phyloP scores from a whole-genome alignment of 2,329 filamentous ascomycete genomes.

The Hypoxylon sp. region DNA sequence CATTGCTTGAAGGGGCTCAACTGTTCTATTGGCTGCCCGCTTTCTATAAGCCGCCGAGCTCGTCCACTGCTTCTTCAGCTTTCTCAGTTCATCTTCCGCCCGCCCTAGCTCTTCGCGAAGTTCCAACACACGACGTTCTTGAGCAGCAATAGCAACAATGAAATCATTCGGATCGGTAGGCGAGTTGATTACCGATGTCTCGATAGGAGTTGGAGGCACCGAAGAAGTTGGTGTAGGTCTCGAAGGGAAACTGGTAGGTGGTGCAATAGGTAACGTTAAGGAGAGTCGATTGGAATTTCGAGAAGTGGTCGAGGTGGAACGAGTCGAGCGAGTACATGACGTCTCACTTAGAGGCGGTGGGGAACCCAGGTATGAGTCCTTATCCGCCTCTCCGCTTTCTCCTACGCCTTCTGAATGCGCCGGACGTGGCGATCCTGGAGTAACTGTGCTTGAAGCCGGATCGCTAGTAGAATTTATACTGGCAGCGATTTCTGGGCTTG shows the following conservation, averaged over 20 bases:
- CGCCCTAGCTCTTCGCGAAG: slow-evolving; percentile 88
- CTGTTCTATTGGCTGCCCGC: slow-evolving; percentile 72
- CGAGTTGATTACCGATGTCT: slow-evolving; percentile 58
- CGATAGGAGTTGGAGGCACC: slow-evolving; percentile 64
- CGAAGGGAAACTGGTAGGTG: slow-evolving; percentile 64
- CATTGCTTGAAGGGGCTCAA: slow-evolving; percentile 67
- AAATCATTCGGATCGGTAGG: slow-evolving; percentile 74
- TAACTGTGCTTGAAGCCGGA: slow-evolving; percentile 24
- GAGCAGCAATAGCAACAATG: slow-evolving; percentile 89
- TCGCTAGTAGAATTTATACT: slow-evolving; percentile 29
- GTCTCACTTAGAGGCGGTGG: slow-evolving; percentile 56
- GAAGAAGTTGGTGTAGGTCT: slow-evolving; percentile 64
- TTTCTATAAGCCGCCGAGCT: slow-evolving; percentile 82
- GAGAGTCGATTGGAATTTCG: slow-evolving; percentile 70
- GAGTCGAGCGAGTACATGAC: slow-evolving; percentile 60
- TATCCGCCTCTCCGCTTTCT: slow-evolving; percentile 38
- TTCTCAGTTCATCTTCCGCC: slow-evolving; percentile 81
- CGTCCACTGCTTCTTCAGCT: slow-evolving; percentile 87
- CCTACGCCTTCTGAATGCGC: slow-evolving; percentile 25
- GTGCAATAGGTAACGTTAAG: slow-evolving; percentile 71
- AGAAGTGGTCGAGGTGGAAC: slow-evolving; percentile 66
- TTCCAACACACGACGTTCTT: slow-evolving; percentile 91
- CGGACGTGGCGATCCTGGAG: slow-evolving; percentile 36
- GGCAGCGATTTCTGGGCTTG: slow-evolving; percentile 40
- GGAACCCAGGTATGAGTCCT: slow-evolving; percentile 49